Conservation (phyloP, 2,329 filamentous ascomycete genomes). For the Colletotrichum orchidophilum region DNA sequence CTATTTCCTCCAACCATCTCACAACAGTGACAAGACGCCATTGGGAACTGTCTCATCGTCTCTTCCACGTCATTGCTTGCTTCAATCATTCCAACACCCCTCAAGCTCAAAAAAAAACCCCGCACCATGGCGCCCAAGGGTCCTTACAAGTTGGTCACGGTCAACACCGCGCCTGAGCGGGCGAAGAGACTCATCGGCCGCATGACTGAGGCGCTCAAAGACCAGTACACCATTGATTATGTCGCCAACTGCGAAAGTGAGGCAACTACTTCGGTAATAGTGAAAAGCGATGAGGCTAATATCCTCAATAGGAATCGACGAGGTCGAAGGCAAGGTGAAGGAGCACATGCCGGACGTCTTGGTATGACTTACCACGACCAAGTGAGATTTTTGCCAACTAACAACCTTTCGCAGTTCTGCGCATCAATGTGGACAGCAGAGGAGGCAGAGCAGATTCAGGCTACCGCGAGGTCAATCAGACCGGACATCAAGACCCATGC, state of each 20-base stretch:
- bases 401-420: constrained; percentile 57
- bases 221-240: constrained; percentile 70
- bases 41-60: too few species aligned
- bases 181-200: constrained; percentile 70
- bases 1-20: too few species aligned
- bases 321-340: constrained; percentile 63
- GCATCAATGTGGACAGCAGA: constrained; percentile 64
- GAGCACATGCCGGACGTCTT: constrained; percentile 42
- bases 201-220: constrained; percentile 68
- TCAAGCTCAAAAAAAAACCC: neutral
- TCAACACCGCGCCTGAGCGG: constrained; percentile 74
- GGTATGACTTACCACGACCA: constrained; percentile 29
- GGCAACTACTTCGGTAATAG: constrained; percentile 33
- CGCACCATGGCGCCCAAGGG: constrained; percentile 52
- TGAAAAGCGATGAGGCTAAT: neutral
- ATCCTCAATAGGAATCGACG: constrained; percentile 57
- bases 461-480: constrained; percentile 52
- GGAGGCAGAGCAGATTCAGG: constrained; percentile 54
- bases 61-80: neutral
- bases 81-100: neutral
- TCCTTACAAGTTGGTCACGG: constrained; percentile 71
- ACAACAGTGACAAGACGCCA: too few species aligned
- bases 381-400: neutral
- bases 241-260: constrained; percentile 70
- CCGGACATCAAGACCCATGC: constrained; percentile 61